Conservation (phyloP, 345 rosid genomes). For the Murraya paniculata region DNA sequence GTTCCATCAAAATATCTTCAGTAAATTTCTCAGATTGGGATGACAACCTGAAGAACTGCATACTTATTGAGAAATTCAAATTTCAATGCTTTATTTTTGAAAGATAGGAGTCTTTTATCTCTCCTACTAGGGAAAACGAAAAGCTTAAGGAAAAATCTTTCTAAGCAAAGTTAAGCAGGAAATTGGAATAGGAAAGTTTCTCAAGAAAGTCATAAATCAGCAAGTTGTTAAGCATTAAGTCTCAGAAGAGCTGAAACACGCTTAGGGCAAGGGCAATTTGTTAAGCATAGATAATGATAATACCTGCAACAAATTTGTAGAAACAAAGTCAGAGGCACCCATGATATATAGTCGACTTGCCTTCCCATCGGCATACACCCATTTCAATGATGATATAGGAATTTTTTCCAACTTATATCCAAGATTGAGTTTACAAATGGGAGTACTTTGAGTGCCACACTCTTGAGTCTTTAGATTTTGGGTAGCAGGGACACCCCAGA, state of each 20-base stretch:
- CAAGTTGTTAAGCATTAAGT: not conserved
- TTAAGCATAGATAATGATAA: not conserved
- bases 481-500: slow-evolving; percentile 59
- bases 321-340: slow-evolving; percentile 51
- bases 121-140: not conserved
- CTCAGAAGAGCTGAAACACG: not conserved
- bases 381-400: slow-evolving; percentile 68
- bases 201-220: not conserved
- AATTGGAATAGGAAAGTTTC: not conserved
- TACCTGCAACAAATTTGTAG: slow-evolving; percentile 64
- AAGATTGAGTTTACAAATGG: slow-evolving; percentile 71
- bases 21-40: not conserved
- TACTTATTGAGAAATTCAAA: not conserved
- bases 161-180: not conserved
- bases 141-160: not conserved
- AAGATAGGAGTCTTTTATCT: not conserved
- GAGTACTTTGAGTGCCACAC: slow-evolving; percentile 36
- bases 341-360: slow-evolving; percentile 68
- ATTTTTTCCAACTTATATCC: slow-evolving; percentile 73
- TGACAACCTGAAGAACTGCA: not conserved
- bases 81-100: not conserved
- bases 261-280: not conserved
- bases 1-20: slow-evolving; percentile 15
- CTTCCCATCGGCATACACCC: slow-evolving; percentile 68
- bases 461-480: slow-evolving; percentile 44